Conservation (phyloP, 169 alveolate genomes). For the Cryptosporidium sp. region DNA sequence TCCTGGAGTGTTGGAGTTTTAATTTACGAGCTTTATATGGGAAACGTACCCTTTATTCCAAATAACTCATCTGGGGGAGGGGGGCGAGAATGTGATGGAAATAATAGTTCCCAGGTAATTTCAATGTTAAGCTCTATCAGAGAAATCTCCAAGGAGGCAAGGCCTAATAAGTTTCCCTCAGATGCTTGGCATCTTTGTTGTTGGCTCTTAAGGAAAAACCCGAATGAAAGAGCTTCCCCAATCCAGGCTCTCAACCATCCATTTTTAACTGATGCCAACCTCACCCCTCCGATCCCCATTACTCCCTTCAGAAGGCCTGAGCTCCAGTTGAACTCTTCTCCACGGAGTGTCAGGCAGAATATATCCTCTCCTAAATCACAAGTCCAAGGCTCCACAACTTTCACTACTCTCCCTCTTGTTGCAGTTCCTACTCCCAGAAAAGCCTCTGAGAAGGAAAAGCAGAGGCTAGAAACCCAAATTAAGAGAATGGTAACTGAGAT, state of each 20-base stretch:
- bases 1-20: conserved; percentile 78
- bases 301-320: conserved; percentile 9
- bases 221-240: conserved; percentile 65
- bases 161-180: conserved; percentile 27
- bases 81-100: conserved; percentile 8
- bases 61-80: neutral
- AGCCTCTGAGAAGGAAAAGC: neutral
- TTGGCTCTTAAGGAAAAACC: conserved; percentile 43
- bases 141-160: conserved; percentile 45
- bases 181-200: conserved; percentile 76
- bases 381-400: neutral
- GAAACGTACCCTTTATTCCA: conserved; percentile 52
- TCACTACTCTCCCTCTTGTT: conserved; percentile 42
- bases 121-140: conserved; percentile 62
- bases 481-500: conserved; percentile 59
- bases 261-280: conserved; percentile 20
- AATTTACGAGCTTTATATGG: conserved; percentile 75
- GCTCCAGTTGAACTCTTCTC: neutral
- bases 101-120: conserved; percentile 4
- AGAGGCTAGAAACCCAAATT: conserved; percentile 8
- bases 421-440: conserved; percentile 71
- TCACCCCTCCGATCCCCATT: conserved; percentile 1
- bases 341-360: neutral
- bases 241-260: conserved; percentile 71
- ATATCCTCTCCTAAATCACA: neutral